A percentile compares a stretch with the other conserved stretches of the same genome.
phyloP scores from a whole-genome alignment of 2,329 filamentous ascomycete species.

The Polytolypa hystricis region DNA sequence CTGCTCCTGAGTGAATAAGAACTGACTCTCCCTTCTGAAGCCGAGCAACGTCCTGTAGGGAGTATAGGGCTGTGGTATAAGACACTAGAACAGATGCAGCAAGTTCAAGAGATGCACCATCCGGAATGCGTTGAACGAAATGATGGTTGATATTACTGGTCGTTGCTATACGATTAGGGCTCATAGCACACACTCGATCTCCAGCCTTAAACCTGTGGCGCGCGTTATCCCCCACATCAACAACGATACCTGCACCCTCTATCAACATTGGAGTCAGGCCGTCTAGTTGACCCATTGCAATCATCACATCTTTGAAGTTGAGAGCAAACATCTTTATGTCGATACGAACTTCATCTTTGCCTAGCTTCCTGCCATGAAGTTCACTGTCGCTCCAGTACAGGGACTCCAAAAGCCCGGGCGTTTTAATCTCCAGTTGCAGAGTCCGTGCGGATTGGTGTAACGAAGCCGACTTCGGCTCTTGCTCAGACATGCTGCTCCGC shows the following conservation, averaged over 20 bases:
- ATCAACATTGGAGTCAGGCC: no score
- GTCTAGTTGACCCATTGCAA: conserved; percentile 26
- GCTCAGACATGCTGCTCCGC: not conserved
- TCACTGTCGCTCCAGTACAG: conserved; percentile 19
- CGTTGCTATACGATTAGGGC: no score
- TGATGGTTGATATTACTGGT: no score
- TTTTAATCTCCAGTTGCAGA: conserved; percentile 14
- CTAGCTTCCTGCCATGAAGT: conserved; percentile 7
- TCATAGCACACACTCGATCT: conserved; percentile 38
- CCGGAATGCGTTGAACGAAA: conserved; percentile 25
- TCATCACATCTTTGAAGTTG: conserved; percentile 33
- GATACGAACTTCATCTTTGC: conserved; percentile 16
- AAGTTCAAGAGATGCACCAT: conserved; percentile 16
- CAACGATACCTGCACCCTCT: conserved; percentile 25
- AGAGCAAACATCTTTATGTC: conserved; percentile 14
- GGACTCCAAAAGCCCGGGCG: conserved; percentile 14
- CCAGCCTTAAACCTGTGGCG: conserved; percentile 23
- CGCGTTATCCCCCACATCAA: conserved; percentile 17
- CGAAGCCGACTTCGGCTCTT: conserved; percentile 9
- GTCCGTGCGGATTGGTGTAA: conserved; percentile 11
- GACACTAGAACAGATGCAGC: conserved; percentile 16
- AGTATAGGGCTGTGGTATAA: conserved; percentile 15
- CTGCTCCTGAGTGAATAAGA: conserved; percentile 16
- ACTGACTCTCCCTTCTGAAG: conserved; percentile 11
- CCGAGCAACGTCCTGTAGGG: conserved; percentile 17